phyloP scores from a whole-genome alignment of 139 green algal genomes.

The Eudorina sp. region DNA sequence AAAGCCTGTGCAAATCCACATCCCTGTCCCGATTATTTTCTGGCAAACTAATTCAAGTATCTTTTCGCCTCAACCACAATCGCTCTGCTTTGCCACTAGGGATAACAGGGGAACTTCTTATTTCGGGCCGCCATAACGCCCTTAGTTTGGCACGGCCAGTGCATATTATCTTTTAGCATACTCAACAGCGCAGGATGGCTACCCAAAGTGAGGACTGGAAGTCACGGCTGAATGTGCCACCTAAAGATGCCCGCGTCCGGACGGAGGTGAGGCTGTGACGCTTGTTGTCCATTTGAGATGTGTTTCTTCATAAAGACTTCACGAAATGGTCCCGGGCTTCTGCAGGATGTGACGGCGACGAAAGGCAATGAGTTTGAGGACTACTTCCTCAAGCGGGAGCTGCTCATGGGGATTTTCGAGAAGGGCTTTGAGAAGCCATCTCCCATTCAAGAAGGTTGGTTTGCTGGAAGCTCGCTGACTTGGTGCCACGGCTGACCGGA shows the following conservation, averaged over 20 bases:
- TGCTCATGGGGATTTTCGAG: conserved; percentile 99
- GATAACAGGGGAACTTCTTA: no score
- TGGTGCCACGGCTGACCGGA: background rate
- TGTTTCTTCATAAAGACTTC: no score
- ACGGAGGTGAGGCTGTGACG: conserved; percentile 85
- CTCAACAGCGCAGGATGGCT: conserved; percentile 28
- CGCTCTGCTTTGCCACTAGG: no score
- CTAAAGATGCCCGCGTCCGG: conserved; percentile 87
- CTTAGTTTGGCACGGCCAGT: no score
- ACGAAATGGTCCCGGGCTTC: background rate
- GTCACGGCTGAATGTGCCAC: conserved; percentile 82
- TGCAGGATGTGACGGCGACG: conserved; percentile 97
- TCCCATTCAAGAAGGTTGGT: conserved; percentile 81
- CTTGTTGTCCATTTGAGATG: background rate
- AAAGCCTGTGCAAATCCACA: no score
- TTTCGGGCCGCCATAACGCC: no score
- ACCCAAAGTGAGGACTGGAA: conserved; percentile 86
- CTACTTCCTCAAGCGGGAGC: conserved; percentile 97
- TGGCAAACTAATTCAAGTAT: no score
- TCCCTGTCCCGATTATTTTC: no score
- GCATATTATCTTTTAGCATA: no score
- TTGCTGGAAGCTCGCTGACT: background rate
- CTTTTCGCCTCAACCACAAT: no score
- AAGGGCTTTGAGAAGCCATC: conserved; percentile 97
- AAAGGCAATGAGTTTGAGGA: conserved; percentile 99